phyloP scores from a whole-genome alignment of 2,329 filamentous ascomycete genomes.

The Venturia aucupariae region DNA sequence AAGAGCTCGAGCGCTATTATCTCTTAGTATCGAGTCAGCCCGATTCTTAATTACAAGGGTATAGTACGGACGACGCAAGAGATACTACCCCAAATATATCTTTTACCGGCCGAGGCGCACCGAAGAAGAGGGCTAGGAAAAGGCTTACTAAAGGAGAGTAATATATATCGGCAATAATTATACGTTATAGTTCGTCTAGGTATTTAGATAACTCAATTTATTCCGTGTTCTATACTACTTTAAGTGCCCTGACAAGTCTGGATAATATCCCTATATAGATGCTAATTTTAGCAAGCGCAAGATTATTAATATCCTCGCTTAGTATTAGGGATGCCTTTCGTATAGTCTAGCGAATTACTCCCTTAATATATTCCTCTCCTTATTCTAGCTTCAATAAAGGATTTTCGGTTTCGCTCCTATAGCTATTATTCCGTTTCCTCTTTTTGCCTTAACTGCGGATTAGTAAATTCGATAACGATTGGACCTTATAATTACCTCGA shows the following conservation, averaged over 20 bases:
- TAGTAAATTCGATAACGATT: no score
- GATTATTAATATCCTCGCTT: no score
- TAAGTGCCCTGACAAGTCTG: background rate
- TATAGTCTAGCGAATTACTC: background rate
- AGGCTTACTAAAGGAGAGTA: slow-evolving; percentile 9
- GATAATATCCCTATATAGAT: background rate
- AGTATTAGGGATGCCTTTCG: no score
- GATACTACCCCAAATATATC: slow-evolving; percentile 15
- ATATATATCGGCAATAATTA: background rate
- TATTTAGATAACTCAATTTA: background rate
- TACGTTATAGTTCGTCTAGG: background rate
- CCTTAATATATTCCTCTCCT: no score
- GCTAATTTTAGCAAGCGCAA: background rate
- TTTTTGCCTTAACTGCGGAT: no score
- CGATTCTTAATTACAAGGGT: slow-evolving; percentile 12
- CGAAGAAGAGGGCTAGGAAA: slow-evolving; percentile 14
- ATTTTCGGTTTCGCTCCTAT: no score
- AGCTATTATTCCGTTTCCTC: no score
- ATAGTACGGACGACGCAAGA: slow-evolving; percentile 11
- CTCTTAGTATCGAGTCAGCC: slow-evolving; percentile 15
- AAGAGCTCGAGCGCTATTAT: slow-evolving; percentile 14
- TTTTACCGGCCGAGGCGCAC: slow-evolving; percentile 14
- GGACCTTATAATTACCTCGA: no score
- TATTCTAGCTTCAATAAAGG: no score
- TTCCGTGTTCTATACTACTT: background rate